Evolutionary conservation across 352 stramenopile species (phyloP), one percentile per base, ranked within the genome.

Genomic region (Globisporangium apiculatum): DNA sequence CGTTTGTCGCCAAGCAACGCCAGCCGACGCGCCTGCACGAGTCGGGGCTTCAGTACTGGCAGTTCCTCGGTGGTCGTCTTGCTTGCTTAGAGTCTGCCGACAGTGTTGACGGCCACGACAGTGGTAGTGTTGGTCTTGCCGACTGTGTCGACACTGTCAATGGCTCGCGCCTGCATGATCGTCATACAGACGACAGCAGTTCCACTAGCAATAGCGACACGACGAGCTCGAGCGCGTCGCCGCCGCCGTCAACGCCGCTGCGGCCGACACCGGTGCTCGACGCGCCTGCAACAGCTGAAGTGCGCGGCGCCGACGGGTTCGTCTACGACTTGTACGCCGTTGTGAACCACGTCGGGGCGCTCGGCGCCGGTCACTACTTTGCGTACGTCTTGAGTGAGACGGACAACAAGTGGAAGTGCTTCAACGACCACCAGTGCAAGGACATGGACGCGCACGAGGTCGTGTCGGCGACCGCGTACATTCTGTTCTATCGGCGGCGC

Each of bases 311-410:
- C 36, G 78, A 88, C 11, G 67, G 70, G 1, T 82, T 86, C 56
- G 56, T 97, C 11, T 99, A 99, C 60, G 96, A 99, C 68, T 73
- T 99, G 38, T 99, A 98, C 65, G 95, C 86, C 7, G 95, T 99
- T 8, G 92, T 99, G 41, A 98, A 99, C 72, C 97, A 99, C 64
- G 93, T 98, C 57, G 97, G 97, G 24, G 94, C 89, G 2, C 73
- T 99, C 1, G 95, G 92, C 36, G 89, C 78, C 51, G 97, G 97
- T 3, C 97, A 99, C 67, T 99, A 99, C 71, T 90, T 92, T 64
- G 85, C 86, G 2, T 92, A 93, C 53, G 72, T 92, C 15, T 53
- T 89, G 40, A 92, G 78, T 53, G 83, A 92, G 67, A 67, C 85
- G 12, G 82, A 93, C 59, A 86, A 86, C 35, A 97, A 98, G 66